Evolutionary conservation across 129 eudicot genomes (phyloP), one percentile per base, ranked within the genome.

Genomic region (Escallonia rubra): DNA sequence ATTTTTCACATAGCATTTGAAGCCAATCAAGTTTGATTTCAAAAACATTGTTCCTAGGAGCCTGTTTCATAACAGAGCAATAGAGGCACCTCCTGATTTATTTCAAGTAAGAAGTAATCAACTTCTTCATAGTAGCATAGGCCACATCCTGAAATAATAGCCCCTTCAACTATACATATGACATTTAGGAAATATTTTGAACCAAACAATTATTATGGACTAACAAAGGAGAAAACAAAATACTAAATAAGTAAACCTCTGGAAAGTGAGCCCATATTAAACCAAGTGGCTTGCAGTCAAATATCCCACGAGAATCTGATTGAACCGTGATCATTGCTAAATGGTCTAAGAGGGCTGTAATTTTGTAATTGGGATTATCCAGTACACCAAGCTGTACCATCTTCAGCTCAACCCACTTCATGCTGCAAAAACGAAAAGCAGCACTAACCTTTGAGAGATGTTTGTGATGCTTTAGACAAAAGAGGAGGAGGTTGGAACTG

Each of bases 321-420:
- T 84, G 95, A 70, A 93, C 96, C 13, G 90, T 89, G 77, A 93
- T 93, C 98, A 93, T 93, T 69, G 95, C 98, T 64, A 84, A 64
- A 86, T 89, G 95, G 66, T 93, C 98, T 15, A 93, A 63, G 64
- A 93, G 91, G 69, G 98, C 98, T 50, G 98, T 93, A 59, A 93
- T 89, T 73, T 93, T 89, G 88, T 93, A 93, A 81, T 84, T 69
- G 4, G 96, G 91, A 76, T 93, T 82, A 74, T 61, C 67, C 3
- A 93, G 85, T 65, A 93, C 98, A 61, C 98, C 98, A 66, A 93
- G 98, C 77, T 93, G 96, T 67, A 76, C 90, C 98, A 93, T 93
- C 79, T 93, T 93, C 78, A 89, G 59, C 55, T 93, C 98, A 69
- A 93, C 95, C 98, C 98, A 93, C 85, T 86, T 93, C 98, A 93